Percentiles rank a stretch among this genome's conserved stretches.
Conservation (phyloP, 257 asterid species). For the Solanum rostratum region DNA sequence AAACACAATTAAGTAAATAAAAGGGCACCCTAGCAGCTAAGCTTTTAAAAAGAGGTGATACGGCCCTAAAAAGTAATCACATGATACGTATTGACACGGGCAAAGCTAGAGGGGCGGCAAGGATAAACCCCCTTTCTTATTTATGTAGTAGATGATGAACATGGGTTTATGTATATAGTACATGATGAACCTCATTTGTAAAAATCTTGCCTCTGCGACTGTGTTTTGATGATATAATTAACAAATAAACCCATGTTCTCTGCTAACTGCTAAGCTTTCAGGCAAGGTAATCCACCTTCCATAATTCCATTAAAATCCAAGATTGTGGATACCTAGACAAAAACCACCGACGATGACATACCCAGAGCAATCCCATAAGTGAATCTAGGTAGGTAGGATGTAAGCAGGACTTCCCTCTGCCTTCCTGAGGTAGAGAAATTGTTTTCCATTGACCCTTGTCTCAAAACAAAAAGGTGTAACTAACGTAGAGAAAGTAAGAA, state of each 20-base stretch:
- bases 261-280: neutral
- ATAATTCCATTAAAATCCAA: neutral
- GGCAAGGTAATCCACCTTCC: neutral
- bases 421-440: neutral
- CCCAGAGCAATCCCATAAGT: too few relatives aligned
- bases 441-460: neutral
- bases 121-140: neutral
- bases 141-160: neutral
- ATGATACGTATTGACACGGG: neutral
- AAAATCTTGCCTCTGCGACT: neutral
- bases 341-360: neutral
- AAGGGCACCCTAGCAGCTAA: neutral
- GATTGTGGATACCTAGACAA: neutral
- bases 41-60: neutral
- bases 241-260: neutral
- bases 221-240: neutral
- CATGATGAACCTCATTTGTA: neutral
- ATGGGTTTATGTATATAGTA: neutral
- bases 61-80: neutral
- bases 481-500: too few relatives aligned
- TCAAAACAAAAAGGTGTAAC: too few relatives aligned
- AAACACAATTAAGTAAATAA: neutral
- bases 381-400: neutral
- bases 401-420: neutral
- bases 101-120: neutral